Evolutionary conservation across 1,284 basidiomycete species (phyloP), one percentile per base, ranked within the genome.

Genomic region (Cystobasidiaceae sp.): DNA sequence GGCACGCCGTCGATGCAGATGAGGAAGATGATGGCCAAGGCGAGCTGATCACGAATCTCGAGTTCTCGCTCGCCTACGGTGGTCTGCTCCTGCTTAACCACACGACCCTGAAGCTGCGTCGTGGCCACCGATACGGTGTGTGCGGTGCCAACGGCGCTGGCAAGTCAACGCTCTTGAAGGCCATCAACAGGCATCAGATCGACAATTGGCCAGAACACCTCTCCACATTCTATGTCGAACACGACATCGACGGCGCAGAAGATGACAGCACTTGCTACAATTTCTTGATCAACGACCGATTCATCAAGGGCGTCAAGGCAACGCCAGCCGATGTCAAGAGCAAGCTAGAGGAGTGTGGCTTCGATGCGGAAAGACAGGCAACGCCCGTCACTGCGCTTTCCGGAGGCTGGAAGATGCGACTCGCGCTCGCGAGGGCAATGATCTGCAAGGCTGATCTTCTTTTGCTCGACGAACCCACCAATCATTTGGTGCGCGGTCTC

Each of bases 11-110:
- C 68, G 71, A 69, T 63, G 80, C 68, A 77, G 84, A 72, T 58
- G 82, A 83, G 37, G 90, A 90, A 74, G 88, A 86, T 62, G 90
- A 93, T 37, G 78, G 78, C 48, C 74, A 76, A 58, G 82, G 82
- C 65, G 81, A 82, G 77, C 78, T 94, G 55, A 81, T 97, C 50
- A 94, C 92, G 77, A 87, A 97, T 75, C 93, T 82, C 66, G 84
- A 93, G 60, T 98, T 98, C 81, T 97, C 93, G 33, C 83, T 98
- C 67, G 96, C 94, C 17, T 98, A 98, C 77, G 94, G 94, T 73
- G 90, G 94, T 69, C 84, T 98, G 32, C 83, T 98, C 15, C 83
- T 98, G 67, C 84, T 98, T 71, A 98, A 97, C 66, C 94, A 98
- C 79, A 97, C 94, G 34, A 88, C 84, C 32, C 83, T 98, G 69